These are phyloP conservation scores for Solanum chacoense DNA, from an alignment of 305 asterid species.

Conservation along the genomic window DNA sequence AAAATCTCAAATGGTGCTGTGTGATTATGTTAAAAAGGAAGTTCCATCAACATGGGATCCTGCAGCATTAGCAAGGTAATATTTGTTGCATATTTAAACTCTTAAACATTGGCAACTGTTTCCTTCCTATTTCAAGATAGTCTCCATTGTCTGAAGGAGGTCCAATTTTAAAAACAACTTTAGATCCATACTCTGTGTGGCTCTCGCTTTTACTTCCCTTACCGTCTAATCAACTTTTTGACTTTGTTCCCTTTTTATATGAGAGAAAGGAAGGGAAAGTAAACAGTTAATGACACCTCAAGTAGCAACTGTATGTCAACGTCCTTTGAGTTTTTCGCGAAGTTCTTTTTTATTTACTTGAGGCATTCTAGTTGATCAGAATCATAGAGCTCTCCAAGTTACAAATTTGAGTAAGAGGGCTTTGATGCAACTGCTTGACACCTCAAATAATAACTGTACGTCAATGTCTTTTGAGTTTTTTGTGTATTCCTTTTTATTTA, in stretches of 20 bases:
- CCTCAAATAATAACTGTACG: not conserved
- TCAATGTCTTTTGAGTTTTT: not conserved
- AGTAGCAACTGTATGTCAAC: not conserved
- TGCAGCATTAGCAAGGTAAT: slow-evolving; percentile 83
- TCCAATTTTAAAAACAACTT: not conserved
- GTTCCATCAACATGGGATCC: slow-evolving; percentile 97
- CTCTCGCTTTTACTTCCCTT: not conserved
- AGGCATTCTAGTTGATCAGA: not conserved
- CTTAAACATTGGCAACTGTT: not conserved
- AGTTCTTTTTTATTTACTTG: not conserved
- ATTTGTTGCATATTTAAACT: not conserved
- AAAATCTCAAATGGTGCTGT: slow-evolving; percentile 78
- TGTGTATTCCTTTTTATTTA: not conserved
- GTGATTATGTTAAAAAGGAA: slow-evolving; percentile 76
- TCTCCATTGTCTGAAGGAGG: not conserved
- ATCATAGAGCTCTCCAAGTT: not conserved
- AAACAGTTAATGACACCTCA: not conserved
- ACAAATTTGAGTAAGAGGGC: not conserved
- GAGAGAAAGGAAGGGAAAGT: not conserved
- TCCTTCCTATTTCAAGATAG: not conserved
- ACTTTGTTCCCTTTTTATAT: not conserved
- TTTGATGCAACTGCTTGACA: slow-evolving; percentile 1
- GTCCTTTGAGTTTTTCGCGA: not conserved
- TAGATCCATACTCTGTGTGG: not conserved
- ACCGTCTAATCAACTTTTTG: not conserved